A percentile compares a stretch with the other conserved stretches of the same genome.
Evolutionary conservation across 768 basidiomycete genomes (phyloP).

Genomic region (Tulasnella sp.): DNA sequence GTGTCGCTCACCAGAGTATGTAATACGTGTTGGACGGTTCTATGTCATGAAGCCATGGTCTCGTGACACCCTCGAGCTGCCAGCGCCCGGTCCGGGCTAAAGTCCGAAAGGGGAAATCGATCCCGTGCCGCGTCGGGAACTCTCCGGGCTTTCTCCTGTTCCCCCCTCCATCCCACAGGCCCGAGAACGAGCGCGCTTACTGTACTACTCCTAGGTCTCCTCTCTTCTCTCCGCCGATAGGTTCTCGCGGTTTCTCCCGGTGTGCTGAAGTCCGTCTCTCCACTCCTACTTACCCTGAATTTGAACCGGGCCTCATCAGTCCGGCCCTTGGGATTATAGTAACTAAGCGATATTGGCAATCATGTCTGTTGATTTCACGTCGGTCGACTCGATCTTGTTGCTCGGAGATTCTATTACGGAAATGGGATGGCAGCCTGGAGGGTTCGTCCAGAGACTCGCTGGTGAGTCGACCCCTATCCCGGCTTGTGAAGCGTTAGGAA

Average conservation of each 20-base stretch:
- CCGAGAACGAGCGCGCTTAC: not conserved
- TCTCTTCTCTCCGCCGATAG: not conserved
- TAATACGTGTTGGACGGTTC: not conserved
- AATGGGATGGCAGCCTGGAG: constrained; percentile 44
- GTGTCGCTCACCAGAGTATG: not conserved
- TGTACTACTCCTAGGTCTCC: not conserved
- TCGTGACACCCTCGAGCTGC: not conserved
- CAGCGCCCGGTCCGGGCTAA: not conserved
- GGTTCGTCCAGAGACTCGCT: constrained; percentile 56
- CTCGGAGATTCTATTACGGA: constrained; percentile 81
- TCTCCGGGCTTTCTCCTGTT: not conserved
- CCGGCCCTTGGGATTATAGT: too few relatives aligned
- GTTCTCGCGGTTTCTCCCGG: not conserved
- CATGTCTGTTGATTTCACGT: constrained; percentile 4
- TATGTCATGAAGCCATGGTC: not conserved
- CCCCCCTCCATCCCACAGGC: not conserved
- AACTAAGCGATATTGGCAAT: not conserved
- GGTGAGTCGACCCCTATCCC: constrained; percentile 31
- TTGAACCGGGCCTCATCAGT: not conserved
- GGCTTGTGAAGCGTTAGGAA: not conserved
- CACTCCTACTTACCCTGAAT: not conserved
- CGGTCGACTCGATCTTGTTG: not conserved
- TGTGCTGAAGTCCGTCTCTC: not conserved
- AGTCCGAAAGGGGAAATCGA: not conserved
- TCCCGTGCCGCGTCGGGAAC: not conserved